Base-by-base conservation (phyloP, 2,329 filamentous ascomycete species). In the Tricladium varicosporioides region DNA sequence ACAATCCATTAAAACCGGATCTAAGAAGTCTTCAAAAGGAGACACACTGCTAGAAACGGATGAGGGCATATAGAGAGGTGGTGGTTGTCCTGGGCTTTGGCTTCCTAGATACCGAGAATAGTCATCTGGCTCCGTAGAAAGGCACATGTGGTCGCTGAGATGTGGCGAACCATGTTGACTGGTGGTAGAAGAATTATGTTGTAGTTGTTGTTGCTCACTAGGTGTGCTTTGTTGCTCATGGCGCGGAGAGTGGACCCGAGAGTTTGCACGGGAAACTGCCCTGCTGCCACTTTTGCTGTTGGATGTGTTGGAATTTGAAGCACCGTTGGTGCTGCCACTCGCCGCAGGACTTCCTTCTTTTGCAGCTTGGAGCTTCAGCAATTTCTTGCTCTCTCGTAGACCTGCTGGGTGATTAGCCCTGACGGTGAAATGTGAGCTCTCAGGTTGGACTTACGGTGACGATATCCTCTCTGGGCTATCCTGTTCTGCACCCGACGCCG, bases 401-500 rank as follows among this genome's bases (percentile, higher is more conserved):
- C 40, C 40, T 43, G 40, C 13, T 9, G 9, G 10, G 9, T 43
- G 3, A 9, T 14, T 43, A 14, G 15, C 5, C 40, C 15, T 3
- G 40, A 9, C 3, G 10, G 4, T 43, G 40, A 3, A 14, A 14
- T 43, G 10, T 43, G 16, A 22, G 22, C 7, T 7, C 22, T 27
- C 5, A 11, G 16, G 15, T 48, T 22, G 14, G 22, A 48, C 45
- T 8, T 19, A 48, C 45, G 51, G 10, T 53, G 42, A 89, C 87
- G 80, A 63, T 89, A 90, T 66, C 88, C 88, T 62, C 87, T 79
- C 67, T 90, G 87, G 1, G 87, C 86, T 57, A 89, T 80, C 40
- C 86, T 82, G 67, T 90, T 91, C 69, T 90, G 87, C 31, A 90
- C 86, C 53, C 86, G 83, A 51, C 87, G 76, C 63, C 87, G 78